Base-by-base conservation (phyloP, 2,329 filamentous ascomycete genomes). In the Claviceps humidiphila region DNA sequence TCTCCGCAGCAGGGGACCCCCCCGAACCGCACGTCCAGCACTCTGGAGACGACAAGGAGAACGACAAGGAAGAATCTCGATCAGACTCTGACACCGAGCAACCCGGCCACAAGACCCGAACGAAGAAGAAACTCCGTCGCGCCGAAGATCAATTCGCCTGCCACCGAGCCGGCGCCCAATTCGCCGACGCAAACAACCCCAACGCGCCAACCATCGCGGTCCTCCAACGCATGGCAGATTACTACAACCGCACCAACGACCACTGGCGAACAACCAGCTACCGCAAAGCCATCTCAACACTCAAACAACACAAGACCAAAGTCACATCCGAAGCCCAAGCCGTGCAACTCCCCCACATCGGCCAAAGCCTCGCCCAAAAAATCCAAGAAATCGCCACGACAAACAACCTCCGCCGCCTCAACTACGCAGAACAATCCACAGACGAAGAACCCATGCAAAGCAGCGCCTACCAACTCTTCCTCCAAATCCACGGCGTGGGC, bases 381-480 rank as follows among this genome's bases (percentile, higher is more conserved):
- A 93, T 97, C 56, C 87, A 93, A 60, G 91, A 96, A 63, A 95
- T 96, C 44, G 87, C 81, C 2, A 74, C 75, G 41, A 95, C 88
- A 0, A 78, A 88, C 60, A 74, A 75, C 26, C 76, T 96, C 1
- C 77, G 77, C 43, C 77, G 84, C 40, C 74, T 96, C 0, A 85
- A 95, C 38, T 80, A 83, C 59, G 80, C 85, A 0, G 76, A 78
- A 51, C 67, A 74, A 3, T 14, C 30, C 9, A 34, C 30, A 34
- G 30, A 43, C 13, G 42, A 43, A 20, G 85, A 94, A 47, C 79
- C 84, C 0, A 72, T 75, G n/a, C 81, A 89, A 34, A 34, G 30
- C 56, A 68, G 74, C 16, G 68, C 80, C 0, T 68, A 95, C 1
- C 78, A 83, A 53, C 65, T 79, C 0, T 96, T 96, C 61, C 73